Evolutionary conservation across 2,329 filamentous ascomycete genomes (phyloP).

Genomic region (Aspergillus ochraceoroseus): DNA sequence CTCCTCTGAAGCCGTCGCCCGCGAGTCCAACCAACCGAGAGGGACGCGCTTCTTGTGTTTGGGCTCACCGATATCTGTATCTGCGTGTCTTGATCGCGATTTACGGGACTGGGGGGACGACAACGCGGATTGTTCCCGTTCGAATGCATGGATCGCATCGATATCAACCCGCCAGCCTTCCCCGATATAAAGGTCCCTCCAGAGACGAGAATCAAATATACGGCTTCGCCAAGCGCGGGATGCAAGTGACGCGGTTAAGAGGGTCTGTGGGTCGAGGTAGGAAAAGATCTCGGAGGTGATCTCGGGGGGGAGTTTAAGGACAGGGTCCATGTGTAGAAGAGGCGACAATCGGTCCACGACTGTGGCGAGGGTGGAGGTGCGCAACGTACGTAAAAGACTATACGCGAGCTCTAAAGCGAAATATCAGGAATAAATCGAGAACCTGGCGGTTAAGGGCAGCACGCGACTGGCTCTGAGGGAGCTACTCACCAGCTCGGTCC

Average conservation of each 20-base stretch:
- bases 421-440: constrained; percentile 17
- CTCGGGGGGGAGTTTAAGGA: constrained; percentile 78
- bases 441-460: background rate
- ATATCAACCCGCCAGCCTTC: constrained; percentile 79
- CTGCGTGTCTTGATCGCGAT: constrained; percentile 45
- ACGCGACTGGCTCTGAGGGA: constrained; percentile 9
- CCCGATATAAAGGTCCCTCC: constrained; percentile 73
- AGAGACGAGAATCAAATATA: constrained; percentile 76
- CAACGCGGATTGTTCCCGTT: constrained; percentile 49
- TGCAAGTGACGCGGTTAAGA: constrained; percentile 72
- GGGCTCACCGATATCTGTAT: constrained; percentile 48
- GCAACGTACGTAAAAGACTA: constrained; percentile 68
- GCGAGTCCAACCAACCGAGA: constrained; percentile 42
- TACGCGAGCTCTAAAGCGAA: constrained; percentile 66
- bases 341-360: constrained; percentile 77
- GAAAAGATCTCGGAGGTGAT: constrained; percentile 85
- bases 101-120: constrained; percentile 41
- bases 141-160: constrained; percentile 61
- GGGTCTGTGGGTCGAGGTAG: constrained; percentile 73
- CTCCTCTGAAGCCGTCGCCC: constrained; percentile 26
- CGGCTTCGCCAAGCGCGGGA: constrained; percentile 78
- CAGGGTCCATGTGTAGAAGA: constrained; percentile 87
- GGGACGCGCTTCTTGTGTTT: constrained; percentile 52
- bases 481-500: constrained; percentile 51
- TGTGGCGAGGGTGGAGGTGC: constrained; percentile 71